Evolutionary conservation across 2,329 filamentous ascomycete species (phyloP), one percentile per base, ranked within the genome.

Genomic region (Scytalidium sp.): DNA sequence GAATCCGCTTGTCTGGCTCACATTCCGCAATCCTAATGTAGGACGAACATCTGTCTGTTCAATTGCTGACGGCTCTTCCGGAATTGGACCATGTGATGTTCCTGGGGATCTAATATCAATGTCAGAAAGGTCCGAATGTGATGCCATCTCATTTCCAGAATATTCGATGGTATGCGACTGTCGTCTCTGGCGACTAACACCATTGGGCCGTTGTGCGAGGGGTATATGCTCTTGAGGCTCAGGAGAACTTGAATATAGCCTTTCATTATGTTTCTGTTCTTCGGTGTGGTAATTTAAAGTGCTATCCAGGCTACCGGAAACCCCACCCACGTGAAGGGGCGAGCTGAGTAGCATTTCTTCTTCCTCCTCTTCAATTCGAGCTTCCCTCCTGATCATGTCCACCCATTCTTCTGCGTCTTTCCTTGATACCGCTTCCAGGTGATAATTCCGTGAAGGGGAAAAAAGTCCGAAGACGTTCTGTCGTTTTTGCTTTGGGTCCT

Each of bases 391-490:
- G 61, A 97, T 92, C 46, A 88, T 71, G 21, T 88, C 78, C 17
- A 97, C 88, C 94, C 94, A 99, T 63, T 88, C 84, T 54, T 88
- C 81, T 5, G 90, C 89, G 54, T 97, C 92, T 51, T 82, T 75
- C 45, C 84, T 80, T 3, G 80, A 86, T 25, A 76, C 67, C 1
- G 90, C 91, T 67, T 96, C 88, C 52, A 99, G 84, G 63, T 97
- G 91, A 70, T 87, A 96, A 71, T 97, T 97, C 57, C 87, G 86
- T 15, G 91, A 87, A 0, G 92, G 88, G 0, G 91, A 93, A 70
- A 96, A 99, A 42, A 97, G 79, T 19, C 89, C 94, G 65, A 99
- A 97, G 53, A 97, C 83, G 65, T 96, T 84, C 46, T 90, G 81
- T 51, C 88, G 86, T 66, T 88, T 92, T 53, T 91, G 85, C 69